Conservation (phyloP, 2,329 filamentous ascomycete species). For the Aureobasidium zeae region DNA sequence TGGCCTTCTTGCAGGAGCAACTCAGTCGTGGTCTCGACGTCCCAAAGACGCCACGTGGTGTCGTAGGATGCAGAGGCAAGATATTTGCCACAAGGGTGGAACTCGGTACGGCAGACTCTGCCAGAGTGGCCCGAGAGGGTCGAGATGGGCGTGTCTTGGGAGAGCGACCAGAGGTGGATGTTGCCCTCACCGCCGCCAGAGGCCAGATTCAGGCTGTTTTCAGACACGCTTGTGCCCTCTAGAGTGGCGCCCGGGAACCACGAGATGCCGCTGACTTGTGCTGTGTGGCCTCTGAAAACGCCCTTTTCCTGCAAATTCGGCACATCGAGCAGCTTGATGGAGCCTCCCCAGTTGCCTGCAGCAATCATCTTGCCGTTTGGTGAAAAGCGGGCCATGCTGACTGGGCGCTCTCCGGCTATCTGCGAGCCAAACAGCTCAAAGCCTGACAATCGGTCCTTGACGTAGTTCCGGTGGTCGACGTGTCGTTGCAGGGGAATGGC, state of each 20-base stretch:
- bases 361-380: constrained; percentile 77
- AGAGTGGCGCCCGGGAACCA: constrained; percentile 83
- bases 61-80: constrained; percentile 91
- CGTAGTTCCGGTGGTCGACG: constrained; percentile 79
- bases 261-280: constrained; percentile 78
- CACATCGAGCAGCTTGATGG: constrained; percentile 75
- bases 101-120: constrained; percentile 84
- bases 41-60: constrained; percentile 95
- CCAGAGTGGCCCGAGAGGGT: constrained; percentile 76
- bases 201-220: constrained; percentile 68
- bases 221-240: constrained; percentile 58
- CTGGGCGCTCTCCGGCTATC: constrained; percentile 78
- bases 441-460: constrained; percentile 71
- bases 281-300: constrained; percentile 72
- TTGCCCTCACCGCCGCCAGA: constrained; percentile 84
- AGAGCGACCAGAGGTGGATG: constrained; percentile 83
- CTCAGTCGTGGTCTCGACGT: constrained; percentile 76
- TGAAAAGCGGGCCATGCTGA: constrained; percentile 86
- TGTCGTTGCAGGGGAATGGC: constrained; percentile 80
- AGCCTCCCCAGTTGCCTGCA: constrained; percentile 86
- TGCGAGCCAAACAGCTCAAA: constrained; percentile 93
- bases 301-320: constrained; percentile 71
- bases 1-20: constrained; percentile 88
- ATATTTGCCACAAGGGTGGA: constrained; percentile 84
- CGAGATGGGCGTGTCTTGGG: constrained; percentile 72